These are phyloP conservation scores for Corymbia maculata DNA, from an alignment of 345 rosid species.

Conservation along the genomic window DNA sequence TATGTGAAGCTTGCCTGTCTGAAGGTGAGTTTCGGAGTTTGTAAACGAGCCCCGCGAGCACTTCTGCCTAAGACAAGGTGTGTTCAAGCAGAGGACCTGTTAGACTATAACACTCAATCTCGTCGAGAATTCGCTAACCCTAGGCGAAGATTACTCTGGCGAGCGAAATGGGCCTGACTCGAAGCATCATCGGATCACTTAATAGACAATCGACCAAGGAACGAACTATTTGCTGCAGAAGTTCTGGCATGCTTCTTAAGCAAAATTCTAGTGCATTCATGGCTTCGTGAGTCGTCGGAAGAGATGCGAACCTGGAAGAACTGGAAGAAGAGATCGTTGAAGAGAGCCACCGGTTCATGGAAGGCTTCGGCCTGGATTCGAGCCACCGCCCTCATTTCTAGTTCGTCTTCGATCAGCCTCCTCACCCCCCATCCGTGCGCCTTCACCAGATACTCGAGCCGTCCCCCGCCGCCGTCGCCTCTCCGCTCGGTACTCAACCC, in stretches of 20 bases:
- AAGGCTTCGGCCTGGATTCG: constrained; percentile 78
- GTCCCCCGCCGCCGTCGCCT: background rate
- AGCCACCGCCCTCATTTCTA: constrained; percentile 55
- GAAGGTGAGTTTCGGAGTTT: constrained; percentile 71
- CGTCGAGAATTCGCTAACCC: background rate
- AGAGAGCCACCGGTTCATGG: constrained; percentile 50
- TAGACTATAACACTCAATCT: background rate
- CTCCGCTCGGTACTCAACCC: background rate
- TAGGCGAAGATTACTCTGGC: background rate
- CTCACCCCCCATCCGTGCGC: constrained; percentile 70
- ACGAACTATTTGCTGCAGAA: background rate
- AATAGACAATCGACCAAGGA: background rate
- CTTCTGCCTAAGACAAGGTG: constrained; percentile 56
- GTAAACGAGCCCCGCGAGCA: constrained; percentile 67
- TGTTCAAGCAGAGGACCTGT: background rate
- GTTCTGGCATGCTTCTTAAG: background rate
- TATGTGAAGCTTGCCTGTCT: constrained; percentile 31
- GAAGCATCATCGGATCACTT: background rate
- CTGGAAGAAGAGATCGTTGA: constrained; percentile 54
- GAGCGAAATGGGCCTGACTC: background rate
- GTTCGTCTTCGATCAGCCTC: constrained; percentile 33
- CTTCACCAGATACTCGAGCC: constrained; percentile 27
- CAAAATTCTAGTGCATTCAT: background rate
- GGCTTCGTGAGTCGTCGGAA: background rate
- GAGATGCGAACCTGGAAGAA: constrained; percentile 48